phyloP scores from a whole-genome alignment of 371 early-diverging fungal species.

The Mucor irregularis region DNA sequence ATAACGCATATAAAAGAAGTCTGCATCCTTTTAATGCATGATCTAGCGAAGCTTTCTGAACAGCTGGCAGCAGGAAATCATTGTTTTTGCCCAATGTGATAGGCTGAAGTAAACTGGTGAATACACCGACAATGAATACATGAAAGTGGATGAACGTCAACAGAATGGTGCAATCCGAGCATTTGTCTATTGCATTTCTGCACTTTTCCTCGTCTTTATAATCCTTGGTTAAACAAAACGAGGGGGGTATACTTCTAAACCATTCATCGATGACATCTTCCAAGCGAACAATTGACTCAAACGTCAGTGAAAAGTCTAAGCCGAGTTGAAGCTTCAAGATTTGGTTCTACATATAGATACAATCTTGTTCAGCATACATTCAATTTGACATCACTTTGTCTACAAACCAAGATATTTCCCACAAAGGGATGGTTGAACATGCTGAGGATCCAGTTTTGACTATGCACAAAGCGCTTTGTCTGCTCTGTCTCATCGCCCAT shows the following conservation, averaged over 20 bases:
- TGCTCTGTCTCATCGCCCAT: constrained; percentile 3
- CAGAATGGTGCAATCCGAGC: background rate
- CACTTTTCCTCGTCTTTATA: background rate
- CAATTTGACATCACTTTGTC: too few species aligned
- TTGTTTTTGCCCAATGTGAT: too few species aligned
- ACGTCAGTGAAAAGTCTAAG: constrained; percentile 5
- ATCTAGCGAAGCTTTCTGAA: too few species aligned
- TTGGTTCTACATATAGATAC: constrained; percentile 1
- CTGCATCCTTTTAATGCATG: too few species aligned
- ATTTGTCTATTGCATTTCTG: constrained; percentile 1
- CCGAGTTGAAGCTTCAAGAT: constrained; percentile 11
- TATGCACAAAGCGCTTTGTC: background rate
- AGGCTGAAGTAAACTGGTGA: constrained; percentile 11
- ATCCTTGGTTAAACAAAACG: constrained; percentile 7
- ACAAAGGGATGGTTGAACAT: constrained; percentile 8
- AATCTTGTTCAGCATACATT: too few species aligned
- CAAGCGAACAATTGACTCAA: constrained; percentile 11
- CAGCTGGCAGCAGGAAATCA: too few species aligned
- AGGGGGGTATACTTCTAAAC: background rate
- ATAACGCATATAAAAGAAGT: too few species aligned
- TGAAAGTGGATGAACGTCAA: constrained; percentile 10
- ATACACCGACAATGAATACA: background rate
- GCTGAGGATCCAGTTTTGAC: background rate
- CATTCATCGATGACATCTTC: constrained; percentile 10
- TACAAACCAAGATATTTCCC: background rate